Evolutionary conservation across 176 grass and related monocot genomes (phyloP).

Genomic region (bread wheat (Triticum aestivum)): DNA sequence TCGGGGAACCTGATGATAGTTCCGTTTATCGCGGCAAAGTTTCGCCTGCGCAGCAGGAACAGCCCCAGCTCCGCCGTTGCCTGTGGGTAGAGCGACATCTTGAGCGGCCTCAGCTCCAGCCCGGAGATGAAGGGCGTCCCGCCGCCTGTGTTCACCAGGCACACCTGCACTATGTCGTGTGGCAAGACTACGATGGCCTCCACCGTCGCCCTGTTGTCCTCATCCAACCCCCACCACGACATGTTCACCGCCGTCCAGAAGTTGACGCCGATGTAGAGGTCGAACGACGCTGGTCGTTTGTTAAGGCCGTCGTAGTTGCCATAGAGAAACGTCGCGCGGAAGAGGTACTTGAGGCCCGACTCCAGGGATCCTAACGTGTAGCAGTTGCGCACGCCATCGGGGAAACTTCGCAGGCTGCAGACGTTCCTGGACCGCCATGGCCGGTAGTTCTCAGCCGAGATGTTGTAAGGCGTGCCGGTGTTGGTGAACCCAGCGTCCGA

Average conservation of each 20-base stretch:
- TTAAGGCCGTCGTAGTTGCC: background rate
- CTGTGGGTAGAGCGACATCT: slow-evolving; percentile 20
- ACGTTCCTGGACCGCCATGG: background rate
- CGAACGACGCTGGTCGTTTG: background rate
- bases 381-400: slow-evolving; percentile 42
- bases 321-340: background rate
- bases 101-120: slow-evolving; percentile 56
- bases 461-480: background rate
- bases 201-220: accelerated
- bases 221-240: background rate
- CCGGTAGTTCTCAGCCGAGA: slow-evolving; percentile 12
- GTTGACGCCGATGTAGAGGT: slow-evolving; percentile 24
- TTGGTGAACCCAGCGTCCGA: background rate
- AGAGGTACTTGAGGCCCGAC: slow-evolving; percentile 31
- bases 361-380: slow-evolving; percentile 47
- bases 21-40: background rate
- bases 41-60: background rate
- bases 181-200: slow-evolving; percentile 27
- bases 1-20: slow-evolving; percentile 43
- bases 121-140: background rate
- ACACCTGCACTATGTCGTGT: background rate
- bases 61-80: slow-evolving; percentile 31
- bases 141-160: background rate
- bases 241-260: slow-evolving; percentile 43
- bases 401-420: slow-evolving; percentile 44